Evolutionary conservation across 1,139 yeast species (phyloP), one percentile per base, ranked within the genome.

Genomic region (Candida glucosophila): DNA sequence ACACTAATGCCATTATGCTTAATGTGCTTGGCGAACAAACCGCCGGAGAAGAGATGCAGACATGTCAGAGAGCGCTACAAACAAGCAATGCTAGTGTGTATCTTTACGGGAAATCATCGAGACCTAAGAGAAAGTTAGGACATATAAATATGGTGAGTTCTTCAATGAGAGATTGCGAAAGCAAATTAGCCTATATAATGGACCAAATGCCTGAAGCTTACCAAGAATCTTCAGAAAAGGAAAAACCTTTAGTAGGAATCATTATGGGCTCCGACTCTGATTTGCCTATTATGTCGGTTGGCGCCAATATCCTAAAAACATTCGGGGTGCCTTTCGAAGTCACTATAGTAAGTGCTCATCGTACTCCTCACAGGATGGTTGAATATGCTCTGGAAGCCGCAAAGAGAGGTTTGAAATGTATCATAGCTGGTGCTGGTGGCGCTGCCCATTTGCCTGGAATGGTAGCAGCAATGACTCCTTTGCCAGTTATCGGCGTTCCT

Each of bases 191-290:
- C 5, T 76, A 67, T 45, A 76, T 90, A 22, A 47, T 71, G 38
- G 78, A 77, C 3, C 55, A 54, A 6, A 17, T 41, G 2, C 23
- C 27, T 5, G 21, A 35, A 3, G 44, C 44, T 4, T 39, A 38
- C 6, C 18, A 42, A 23, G 42, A 56, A 3, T 57, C 56, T 6
- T 42, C 58, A 3, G 41, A 55, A 2, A 15, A 15, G 13, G 18
- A 5, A 5, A 47, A 54, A 22, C 96, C 97, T 2, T 56, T 80
- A 25, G 93, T 90, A 13, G 92, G 96, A 22, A 81, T 90, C 27
- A 86, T 90, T 32, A 92, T 90, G 99, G 99, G 99, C 4, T 86
- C 96, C 1, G 98, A 92, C 50, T 86, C 97, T 1, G 99, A 90
- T 48, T 66, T 92, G 30, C 95, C 95, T 3, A 96, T 88, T 4